Base-by-base conservation (phyloP, 192 early-diverging fungal genomes). In the Backusella parvicylindrica region DNA sequence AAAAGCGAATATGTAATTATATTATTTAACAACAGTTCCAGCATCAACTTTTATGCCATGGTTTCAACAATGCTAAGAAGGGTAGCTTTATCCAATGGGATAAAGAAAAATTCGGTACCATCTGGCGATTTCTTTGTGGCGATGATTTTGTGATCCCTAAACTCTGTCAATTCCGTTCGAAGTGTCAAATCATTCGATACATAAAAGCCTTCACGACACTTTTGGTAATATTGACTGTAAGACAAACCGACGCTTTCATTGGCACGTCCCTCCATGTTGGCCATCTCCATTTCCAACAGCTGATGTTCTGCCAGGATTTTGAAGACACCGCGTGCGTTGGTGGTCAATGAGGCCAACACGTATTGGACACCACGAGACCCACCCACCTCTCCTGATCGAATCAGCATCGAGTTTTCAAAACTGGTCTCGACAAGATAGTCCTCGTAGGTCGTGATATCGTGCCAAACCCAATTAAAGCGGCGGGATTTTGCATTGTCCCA, bases 121-220 rank as follows among this genome's bases (percentile, higher is more conserved):
- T 92, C 91, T 2, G 79, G 60, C 0, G 72, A 81, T 37, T 86
- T 76, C 56, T 83, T 89, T n/a, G 89, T 86, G 40, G 88, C 85
- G 12, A 99, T 92, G 21, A 99, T 91, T 38, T 91, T 84, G 81
- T 99, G 97, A 85, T 98, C 96, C 33, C 89, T 84, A 80, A 97
- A 98, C 83, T 99, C 97, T 2, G 91, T 94, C 68, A 99, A 79
- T 79, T 95, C 93, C n/a, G 95, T 91, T 72, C 91, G 90, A 82
- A 99, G 95, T 0, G 92, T 94, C 64, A 93, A 76, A 28, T 94
- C 93, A 73, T 87, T 95, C 40, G 88, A 91, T 65, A 95, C 94
- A 53, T 92, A 84, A 73, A 97, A 99, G 70, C 88, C 85, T 65
- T 97, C 94, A 33, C 91, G 84, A 60, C 95, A 95, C 31, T 87